Percentiles rank a stretch among this genome's conserved stretches.
These are phyloP conservation scores for Tagetes erecta DNA, from an alignment of 129 eudicot genomes.

Conservation along the genomic window DNA sequence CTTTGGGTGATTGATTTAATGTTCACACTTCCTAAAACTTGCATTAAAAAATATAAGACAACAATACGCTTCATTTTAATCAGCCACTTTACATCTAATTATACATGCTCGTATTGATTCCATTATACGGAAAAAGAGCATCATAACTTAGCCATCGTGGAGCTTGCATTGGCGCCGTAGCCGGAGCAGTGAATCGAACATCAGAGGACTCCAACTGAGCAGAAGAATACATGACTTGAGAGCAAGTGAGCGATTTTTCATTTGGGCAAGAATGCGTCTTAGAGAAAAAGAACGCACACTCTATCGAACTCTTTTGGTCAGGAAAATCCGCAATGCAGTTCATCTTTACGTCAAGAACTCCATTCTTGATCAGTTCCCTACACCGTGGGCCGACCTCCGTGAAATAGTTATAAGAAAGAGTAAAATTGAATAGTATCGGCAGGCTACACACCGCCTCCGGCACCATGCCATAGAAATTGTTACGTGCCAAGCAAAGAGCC, in stretches of 20 bases:
- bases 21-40: no score
- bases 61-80: neutral
- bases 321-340: constrained; percentile 51
- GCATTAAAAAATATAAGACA: neutral
- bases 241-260: neutral
- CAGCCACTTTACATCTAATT: neutral
- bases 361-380: constrained; percentile 25
- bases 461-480: constrained; percentile 30
- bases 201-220: neutral
- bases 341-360: constrained; percentile 37
- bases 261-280: neutral
- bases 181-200: neutral
- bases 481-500: constrained; percentile 38
- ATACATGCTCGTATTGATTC: neutral
- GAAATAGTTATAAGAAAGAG: constrained; percentile 44
- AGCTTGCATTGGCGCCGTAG: neutral
- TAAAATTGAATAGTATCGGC: constrained; percentile 30
- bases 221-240: neutral
- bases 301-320: constrained; percentile 36
- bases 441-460: constrained; percentile 45
- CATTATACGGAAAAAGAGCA: neutral
- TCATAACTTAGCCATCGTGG: neutral
- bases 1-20: no score
- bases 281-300: constrained; percentile 38
- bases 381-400: constrained; percentile 47